Conservation (phyloP, 2,329 filamentous ascomycete species). For the Talaromyces sp. region DNA sequence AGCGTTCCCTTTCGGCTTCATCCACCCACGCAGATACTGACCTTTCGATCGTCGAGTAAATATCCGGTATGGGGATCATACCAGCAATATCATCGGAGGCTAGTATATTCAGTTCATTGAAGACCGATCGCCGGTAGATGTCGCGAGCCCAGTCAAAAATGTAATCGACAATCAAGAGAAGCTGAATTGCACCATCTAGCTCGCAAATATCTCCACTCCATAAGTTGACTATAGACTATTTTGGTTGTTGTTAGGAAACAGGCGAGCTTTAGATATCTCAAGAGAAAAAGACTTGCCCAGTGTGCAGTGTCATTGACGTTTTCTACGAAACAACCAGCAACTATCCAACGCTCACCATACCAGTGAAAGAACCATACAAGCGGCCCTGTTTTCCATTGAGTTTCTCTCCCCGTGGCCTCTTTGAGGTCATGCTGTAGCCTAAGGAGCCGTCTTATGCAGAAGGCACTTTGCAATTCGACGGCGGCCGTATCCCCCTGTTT, state of each 20-base stretch:
- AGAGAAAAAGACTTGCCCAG: not conserved
- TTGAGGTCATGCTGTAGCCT: constrained; percentile 14
- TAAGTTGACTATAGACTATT: not conserved
- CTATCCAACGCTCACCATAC: constrained; percentile 16
- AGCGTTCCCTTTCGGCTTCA: not conserved
- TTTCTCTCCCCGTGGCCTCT: constrained; percentile 5
- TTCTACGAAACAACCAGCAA: not conserved
- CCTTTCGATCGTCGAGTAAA: not conserved
- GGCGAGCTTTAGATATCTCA: not conserved
- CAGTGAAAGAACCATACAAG: constrained; percentile 17
- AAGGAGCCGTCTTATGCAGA: constrained; percentile 11
- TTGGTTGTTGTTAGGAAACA: not conserved
- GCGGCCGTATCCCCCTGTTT: constrained; percentile 1
- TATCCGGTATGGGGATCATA: constrained; percentile 3
- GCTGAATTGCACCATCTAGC: not conserved
- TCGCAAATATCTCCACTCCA: not conserved
- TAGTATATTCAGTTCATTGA: not conserved
- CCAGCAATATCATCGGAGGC: constrained; percentile 8
- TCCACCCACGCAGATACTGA: not conserved
- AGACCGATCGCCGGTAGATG: not conserved
- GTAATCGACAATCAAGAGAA: not conserved
- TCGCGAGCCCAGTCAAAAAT: constrained; percentile 1
- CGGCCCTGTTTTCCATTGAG: constrained; percentile 13
- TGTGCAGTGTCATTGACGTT: not conserved
- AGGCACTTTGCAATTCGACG: constrained; percentile 15